Percentiles rank a stretch among this genome's conserved stretches.
phyloP scores from a whole-genome alignment of 176 grass and related monocot genomes.

The Oryza rufipogon region DNA sequence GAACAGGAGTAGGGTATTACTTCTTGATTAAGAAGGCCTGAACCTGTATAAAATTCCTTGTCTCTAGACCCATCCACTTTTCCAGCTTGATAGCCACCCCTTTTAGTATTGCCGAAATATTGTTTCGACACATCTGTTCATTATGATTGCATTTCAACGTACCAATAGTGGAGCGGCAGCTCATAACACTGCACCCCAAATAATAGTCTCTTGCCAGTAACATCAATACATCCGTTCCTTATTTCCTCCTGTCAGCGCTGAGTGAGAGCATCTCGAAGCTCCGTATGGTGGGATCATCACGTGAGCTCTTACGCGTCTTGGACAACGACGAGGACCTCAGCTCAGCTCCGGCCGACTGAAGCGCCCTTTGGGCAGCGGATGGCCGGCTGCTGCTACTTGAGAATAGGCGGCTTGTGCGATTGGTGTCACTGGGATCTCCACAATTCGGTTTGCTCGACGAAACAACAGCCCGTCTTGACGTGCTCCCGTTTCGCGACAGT shows the following conservation, averaged over 20 bases:
- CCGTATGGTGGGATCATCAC: slow-evolving; percentile 54
- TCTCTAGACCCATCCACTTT: no score
- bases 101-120: no score
- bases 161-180: no score
- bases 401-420: slow-evolving; percentile 37
- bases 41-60: no score
- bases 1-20: no score
- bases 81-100: no score
- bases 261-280: slow-evolving; percentile 62
- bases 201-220: background rate
- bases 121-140: no score
- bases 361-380: slow-evolving; percentile 44
- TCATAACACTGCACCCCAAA: no score
- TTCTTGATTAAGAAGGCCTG: no score
- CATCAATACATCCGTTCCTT: background rate
- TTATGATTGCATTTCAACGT: no score
- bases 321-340: slow-evolving; percentile 46
- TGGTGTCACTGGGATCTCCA: slow-evolving; percentile 45
- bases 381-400: slow-evolving; percentile 41
- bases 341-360: slow-evolving; percentile 47
- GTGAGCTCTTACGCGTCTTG: slow-evolving; percentile 29
- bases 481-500: slow-evolving; percentile 48
- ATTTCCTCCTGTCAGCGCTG: slow-evolving; percentile 59
- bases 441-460: slow-evolving; percentile 58
- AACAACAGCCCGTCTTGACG: slow-evolving; percentile 47